phyloP scores from a whole-genome alignment of 1,139 yeast genomes.

The Zhuliangozyma parablackwelliae region DNA sequence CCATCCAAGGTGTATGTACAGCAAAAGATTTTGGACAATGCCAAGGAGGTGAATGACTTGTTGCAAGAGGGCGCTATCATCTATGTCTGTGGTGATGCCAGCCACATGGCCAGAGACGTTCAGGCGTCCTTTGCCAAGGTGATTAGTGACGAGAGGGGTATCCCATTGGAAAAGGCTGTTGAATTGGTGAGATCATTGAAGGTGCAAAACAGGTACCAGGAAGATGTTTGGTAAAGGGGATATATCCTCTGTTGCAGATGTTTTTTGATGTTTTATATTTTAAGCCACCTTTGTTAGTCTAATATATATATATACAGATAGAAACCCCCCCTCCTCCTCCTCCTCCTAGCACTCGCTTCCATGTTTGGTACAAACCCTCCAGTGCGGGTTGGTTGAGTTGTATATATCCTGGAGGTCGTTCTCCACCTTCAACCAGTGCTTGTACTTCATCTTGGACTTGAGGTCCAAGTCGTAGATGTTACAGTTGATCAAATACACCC shows the following conservation, averaged over 20 bases:
- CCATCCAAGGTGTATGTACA: slow-evolving; percentile 79
- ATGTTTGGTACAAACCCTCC: slow-evolving; percentile 30
- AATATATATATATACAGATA: too few relatives aligned
- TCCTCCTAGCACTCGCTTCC: too few relatives aligned
- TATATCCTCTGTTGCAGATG: neutral
- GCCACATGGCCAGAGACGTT: slow-evolving; percentile 96
- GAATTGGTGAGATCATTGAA: slow-evolving; percentile 77
- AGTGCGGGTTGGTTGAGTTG: slow-evolving; percentile 30
- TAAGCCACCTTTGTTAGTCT: too few relatives aligned
- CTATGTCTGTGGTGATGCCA: slow-evolving; percentile 97
- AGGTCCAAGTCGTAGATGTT: slow-evolving; percentile 44
- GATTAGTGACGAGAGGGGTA: slow-evolving; percentile 52
- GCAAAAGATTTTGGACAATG: slow-evolving; percentile 62
- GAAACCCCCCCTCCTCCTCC: too few relatives aligned
- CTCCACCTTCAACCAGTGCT: slow-evolving; percentile 42
- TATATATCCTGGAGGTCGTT: slow-evolving; percentile 27
- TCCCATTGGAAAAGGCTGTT: slow-evolving; percentile 64
- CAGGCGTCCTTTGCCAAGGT: slow-evolving; percentile 66
- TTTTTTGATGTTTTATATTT: too few relatives aligned
- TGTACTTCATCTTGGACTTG: slow-evolving; percentile 36
- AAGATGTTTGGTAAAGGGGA: slow-evolving; percentile 83
- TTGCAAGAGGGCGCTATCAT: slow-evolving; percentile 76
- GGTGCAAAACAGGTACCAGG: slow-evolving; percentile 87
- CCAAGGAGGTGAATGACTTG: slow-evolving; percentile 51
- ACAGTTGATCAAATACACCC: slow-evolving; percentile 31